Evolutionary conservation across 1,139 yeast genomes (phyloP), one percentile per base, ranked within the genome.

Genomic region (Hansenula lynferdii): DNA sequence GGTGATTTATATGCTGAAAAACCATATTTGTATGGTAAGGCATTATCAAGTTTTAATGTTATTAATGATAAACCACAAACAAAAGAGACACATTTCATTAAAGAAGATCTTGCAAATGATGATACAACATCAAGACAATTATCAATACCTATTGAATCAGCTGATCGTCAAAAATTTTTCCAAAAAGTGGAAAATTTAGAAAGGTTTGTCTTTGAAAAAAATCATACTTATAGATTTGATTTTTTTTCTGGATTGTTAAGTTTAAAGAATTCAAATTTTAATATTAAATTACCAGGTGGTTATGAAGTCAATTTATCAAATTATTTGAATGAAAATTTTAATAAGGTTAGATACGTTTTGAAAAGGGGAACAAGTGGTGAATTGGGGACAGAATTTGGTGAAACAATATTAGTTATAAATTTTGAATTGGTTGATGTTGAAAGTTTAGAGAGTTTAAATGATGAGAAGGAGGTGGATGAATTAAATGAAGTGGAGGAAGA

Each of bases 1-100:
- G 86, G 82, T 5, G 89, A 83, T 51, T 62, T 79, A 5, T 78
- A 77, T 50, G 60, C 64, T 28, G 85, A 80, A 37, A 67, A 70
- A 70, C 92, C 62, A 2, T 82, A 62, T 53, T 60, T 82, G 18
- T 81, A 80, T 46, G 86, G 87, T 0, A 66, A 74, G 31, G 82
- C 77, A 0, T 57, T 81, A 47, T 72, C 77, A 42, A 75, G 82
- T 42, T 74, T 82, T 53, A 77, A 77, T 42, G 50, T 49, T 18
- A 51, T 69, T 19, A 42, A 44, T 30, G 43, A 29, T 8, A 38
- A 37, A 19, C 36, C 40, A 28, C 33, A 20, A 15, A 38, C 27
- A n/a, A 14, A 12, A 15, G 32, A n/a, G 12, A 20, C 33, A 8
- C 15, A 9, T 25, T 28, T 36, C 30, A 22, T 27, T 10, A 18